Evolutionary conservation across 352 stramenopile genomes (phyloP), one percentile per base, ranked within the genome.

Genomic region (Thalassiosira mediterranea): DNA sequence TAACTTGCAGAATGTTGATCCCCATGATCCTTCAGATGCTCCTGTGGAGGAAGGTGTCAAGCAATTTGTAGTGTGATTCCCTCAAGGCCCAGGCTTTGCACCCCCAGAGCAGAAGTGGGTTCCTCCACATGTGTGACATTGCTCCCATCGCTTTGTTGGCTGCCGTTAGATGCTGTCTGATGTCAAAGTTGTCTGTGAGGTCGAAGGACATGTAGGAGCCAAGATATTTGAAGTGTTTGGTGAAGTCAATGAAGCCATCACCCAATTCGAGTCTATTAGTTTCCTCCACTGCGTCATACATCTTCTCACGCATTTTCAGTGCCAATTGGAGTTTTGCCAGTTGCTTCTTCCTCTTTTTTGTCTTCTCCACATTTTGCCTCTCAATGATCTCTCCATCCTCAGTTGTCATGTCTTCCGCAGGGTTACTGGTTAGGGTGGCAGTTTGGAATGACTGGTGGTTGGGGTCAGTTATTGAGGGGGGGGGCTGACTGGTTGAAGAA

Each of bases 101-200:
- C 7, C 34, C 34, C 34, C 34, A 42, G 34, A 42, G 34, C 34
- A 42, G 34, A 7, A 42, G n/a, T n/a, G n/a, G n/a, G n/a, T 49
- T 57, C 0, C 15, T 51, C 51, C 51, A 72, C 11, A 78, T 4
- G 23, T 56, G 57, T 7, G 38, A 40, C 4, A 72, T 13, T 28
- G 46, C 44, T 21, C 70, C 70, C 53, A 79, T 65, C 8, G 38
- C 11, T 53, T 63, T 31, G 40, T 0, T 57, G 1, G 70, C 70
- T 58, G 32, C 34, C 1, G 31, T 23, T 2, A 69, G 52, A 32
- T 25, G n/a, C 4, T 31, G 26, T 32, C 62, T 15, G 2, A 79
- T 69, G 31, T 79, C 70, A 44, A 56, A 48, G 40, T 67, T 25
- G n/a, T 70, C 46, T 13, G 44, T 25, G 2, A 70, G 46, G 47